These are phyloP conservation scores for Alternaria rosae DNA, from an alignment of 2,329 filamentous ascomycete genomes.

Conservation along the genomic window DNA sequence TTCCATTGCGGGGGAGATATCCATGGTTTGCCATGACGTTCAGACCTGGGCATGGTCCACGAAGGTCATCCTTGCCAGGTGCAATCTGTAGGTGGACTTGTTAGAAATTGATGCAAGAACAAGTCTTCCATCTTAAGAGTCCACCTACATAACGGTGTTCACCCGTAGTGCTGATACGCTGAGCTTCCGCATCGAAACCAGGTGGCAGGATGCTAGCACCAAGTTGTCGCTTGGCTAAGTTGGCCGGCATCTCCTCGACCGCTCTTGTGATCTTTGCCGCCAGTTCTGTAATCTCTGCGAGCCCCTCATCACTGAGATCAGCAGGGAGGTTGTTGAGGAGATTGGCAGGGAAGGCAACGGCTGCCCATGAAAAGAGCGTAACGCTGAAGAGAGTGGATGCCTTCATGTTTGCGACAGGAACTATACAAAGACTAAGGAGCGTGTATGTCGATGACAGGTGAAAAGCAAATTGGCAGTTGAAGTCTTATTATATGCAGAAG, in stretches of 20 bases:
- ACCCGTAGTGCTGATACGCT: background rate
- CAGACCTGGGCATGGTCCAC: slow-evolving; percentile 41
- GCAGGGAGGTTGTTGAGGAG: background rate
- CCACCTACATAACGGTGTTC: background rate
- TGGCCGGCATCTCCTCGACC: background rate
- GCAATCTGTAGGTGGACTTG: background rate
- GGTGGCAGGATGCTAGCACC: background rate
- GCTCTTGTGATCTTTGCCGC: background rate
- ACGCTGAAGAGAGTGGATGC: background rate
- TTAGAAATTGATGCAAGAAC: background rate
- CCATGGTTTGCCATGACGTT: slow-evolving; percentile 45
- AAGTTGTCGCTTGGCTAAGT: background rate
- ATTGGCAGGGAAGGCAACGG: background rate
- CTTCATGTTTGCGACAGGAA: background rate
- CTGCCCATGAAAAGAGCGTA: background rate
- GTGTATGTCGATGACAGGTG: background rate
- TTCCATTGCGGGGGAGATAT: slow-evolving; percentile 44
- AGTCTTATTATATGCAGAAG: background rate
- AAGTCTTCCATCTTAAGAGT: background rate
- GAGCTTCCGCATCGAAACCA: background rate
- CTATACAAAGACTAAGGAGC: background rate
- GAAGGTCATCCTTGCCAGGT: slow-evolving; percentile 17
- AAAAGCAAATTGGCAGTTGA: background rate
- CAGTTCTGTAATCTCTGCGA: background rate
- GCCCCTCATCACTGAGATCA: background rate